Evolutionary conservation across 140 eudicot genomes (phyloP).

Genomic region (Erigeron philadelphicus): DNA sequence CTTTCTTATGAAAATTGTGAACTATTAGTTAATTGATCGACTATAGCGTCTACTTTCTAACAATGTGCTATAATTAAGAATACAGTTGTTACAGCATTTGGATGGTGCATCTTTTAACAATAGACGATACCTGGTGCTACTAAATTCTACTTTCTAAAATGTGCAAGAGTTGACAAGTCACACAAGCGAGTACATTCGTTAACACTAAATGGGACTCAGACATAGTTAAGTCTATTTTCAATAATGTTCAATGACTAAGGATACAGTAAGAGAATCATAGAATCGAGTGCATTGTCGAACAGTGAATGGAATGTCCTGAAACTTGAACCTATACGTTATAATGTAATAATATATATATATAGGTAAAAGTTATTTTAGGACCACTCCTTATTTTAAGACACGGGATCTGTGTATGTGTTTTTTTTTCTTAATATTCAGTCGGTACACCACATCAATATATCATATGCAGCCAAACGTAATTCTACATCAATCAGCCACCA

Average conservation of each 20-base stretch:
- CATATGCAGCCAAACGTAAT: too few species aligned
- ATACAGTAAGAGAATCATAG: background rate
- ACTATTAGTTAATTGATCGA: background rate
- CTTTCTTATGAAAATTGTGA: background rate
- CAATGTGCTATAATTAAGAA: constrained; percentile 6
- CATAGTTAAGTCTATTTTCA: background rate
- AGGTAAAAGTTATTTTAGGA: too few species aligned
- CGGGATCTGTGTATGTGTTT: background rate
- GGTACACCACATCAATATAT: too few species aligned
- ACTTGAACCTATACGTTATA: constrained; percentile 11
- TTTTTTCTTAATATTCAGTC: too few species aligned
- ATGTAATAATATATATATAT: background rate
- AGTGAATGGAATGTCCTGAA: background rate
- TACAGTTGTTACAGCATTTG: background rate
- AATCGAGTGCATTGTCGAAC: background rate
- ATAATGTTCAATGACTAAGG: background rate
- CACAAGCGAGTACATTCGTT: background rate
- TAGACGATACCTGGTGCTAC: too few species aligned
- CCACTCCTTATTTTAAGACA: too few species aligned
- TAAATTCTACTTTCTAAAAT: background rate
- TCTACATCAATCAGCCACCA: too few species aligned
- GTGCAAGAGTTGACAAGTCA: background rate
- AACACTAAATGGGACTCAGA: constrained; percentile 11
- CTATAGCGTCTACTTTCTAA: constrained; percentile 6
- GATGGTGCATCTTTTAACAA: too few species aligned